Conservation (phyloP, 345 rosid species). For the Dimocarpus longan region DNA sequence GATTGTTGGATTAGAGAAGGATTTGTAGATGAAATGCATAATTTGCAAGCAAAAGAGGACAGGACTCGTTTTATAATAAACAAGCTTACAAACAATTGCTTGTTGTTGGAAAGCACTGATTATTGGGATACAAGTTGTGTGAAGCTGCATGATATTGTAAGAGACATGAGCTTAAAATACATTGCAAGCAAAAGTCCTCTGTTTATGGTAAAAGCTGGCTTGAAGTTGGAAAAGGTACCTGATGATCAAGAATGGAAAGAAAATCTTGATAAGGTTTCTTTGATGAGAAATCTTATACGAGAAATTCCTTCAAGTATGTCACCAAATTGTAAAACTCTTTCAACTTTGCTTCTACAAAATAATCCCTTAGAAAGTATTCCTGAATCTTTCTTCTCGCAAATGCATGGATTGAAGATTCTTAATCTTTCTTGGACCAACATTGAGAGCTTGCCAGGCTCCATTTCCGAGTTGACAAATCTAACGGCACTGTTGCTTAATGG, state of each 20-base stretch:
- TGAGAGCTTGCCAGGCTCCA: conserved; percentile 7
- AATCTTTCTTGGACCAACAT: conserved; percentile 13
- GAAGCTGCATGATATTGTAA: conserved; percentile 32
- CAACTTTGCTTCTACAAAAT: conserved; percentile 12
- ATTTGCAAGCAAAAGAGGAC: neutral
- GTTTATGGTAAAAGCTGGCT: conserved; percentile 11
- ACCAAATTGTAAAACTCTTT: conserved; percentile 21
- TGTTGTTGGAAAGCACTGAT: conserved; percentile 18
- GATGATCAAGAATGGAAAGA: conserved; percentile 10
- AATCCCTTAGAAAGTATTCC: conserved; percentile 8
- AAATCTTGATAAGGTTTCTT: conserved; percentile 22
- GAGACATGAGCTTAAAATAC: conserved; percentile 30
- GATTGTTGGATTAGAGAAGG: conserved; percentile 20
- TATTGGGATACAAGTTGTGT: neutral
- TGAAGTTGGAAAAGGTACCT: conserved; percentile 4
- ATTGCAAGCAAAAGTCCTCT: neutral
- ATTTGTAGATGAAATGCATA: neutral
- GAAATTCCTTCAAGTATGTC: conserved; percentile 1
- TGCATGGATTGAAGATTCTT: conserved; percentile 17
- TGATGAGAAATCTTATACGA: neutral
- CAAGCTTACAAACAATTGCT: conserved; percentile 5
- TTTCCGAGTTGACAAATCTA: conserved; percentile 7
- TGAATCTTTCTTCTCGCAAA: conserved; percentile 16
- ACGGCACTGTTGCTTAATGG: neutral
- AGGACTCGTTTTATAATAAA: conserved; percentile 7